Evolutionary conservation across 352 stramenopile species (phyloP).

Genomic region (Chrysophaeum taylorii): DNA sequence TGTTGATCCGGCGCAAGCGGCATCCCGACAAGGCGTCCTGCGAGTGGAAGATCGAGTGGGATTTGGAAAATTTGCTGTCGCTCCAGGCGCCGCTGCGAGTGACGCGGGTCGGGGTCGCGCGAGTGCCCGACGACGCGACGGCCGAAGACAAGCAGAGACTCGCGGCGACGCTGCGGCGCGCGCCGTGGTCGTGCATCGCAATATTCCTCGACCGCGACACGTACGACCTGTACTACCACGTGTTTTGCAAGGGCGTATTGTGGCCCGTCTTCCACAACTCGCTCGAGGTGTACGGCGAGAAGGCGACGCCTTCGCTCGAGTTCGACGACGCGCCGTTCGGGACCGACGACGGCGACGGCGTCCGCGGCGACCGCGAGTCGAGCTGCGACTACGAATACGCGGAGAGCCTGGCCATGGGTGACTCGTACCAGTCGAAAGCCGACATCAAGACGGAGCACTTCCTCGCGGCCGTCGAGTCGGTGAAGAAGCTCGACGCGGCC

Average conservation of each 20-base stretch:
- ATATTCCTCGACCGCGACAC: slow-evolving; percentile 17
- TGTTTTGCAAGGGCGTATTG: slow-evolving; percentile 92
- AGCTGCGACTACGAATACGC: no score
- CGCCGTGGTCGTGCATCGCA: slow-evolving; percentile 20
- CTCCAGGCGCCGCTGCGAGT: slow-evolving; percentile 60
- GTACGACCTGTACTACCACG: slow-evolving; percentile 52
- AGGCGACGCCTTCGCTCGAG: background rate
- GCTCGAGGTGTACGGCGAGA: slow-evolving; percentile 13
- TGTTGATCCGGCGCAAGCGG: slow-evolving; percentile 59
- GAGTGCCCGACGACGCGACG: slow-evolving; percentile 45
- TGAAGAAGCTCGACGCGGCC: no score
- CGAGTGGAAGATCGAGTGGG: slow-evolving; percentile 53
- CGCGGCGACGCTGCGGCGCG: slow-evolving; percentile 38
- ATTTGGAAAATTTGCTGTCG: slow-evolving; percentile 62
- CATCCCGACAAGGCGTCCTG: slow-evolving; percentile 23
- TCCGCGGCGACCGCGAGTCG: no score
- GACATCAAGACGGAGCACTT: no score
- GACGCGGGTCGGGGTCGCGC: slow-evolving; percentile 56
- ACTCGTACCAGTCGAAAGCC: no score
- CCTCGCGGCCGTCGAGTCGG: no score
- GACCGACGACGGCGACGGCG: background rate
- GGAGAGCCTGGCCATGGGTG: no score
- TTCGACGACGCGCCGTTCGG: background rate
- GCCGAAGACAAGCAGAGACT: slow-evolving; percentile 35
- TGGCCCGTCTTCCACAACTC: slow-evolving; percentile 91